Base-by-base conservation (phyloP, 2,329 filamentous ascomycete species). In the Talaromyces islandicus region DNA sequence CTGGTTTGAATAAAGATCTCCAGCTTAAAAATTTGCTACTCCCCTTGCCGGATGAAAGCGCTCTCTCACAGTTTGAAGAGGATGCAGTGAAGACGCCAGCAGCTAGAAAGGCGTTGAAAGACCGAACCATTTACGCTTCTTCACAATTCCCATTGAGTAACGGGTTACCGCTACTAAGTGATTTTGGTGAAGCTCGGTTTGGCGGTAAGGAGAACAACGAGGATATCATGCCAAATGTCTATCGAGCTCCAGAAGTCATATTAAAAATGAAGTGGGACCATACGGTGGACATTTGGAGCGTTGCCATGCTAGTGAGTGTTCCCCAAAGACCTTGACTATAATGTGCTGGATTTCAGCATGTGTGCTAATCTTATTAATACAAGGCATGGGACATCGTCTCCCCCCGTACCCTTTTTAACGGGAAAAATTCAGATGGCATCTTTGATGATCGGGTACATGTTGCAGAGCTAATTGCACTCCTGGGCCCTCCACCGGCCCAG, bases 21-120 rank as follows among this genome's bases (percentile, higher is more conserved):
- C 79, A 78, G 62, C 73, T 75, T 2, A 75, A 79, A 58, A 81
- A 81, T 53, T 76, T 82, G 38, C 76, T 81, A 70, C 71, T 80
- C 32, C 69, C 70, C 11, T 73, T 77, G 38, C 51, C 59, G 0
- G 75, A 80, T 54, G 69, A 78, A 53, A 73, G 73, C 0, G 70
- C 78, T 9, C 76, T 79, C 51, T 66, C 14, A 24, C 62, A 69
- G 3, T 77, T 81, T 38, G 75, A 77, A 64, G 59, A 79, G 27
- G 59, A 69, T 3, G 79, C 81, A 60, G 62, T 78, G 2, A 30
- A 68, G 5, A n/a, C 66, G 4, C 80, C 80, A 0, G 70, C 59
- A 19, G 75, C 79, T 0, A 69, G 79, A 12, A 83, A 83, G 57
- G 62, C 74, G 3, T 52, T 62, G 4, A 38, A 57, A 4, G 48